These are phyloP conservation scores for Talaromyces liani DNA, from an alignment of 495 filamentous ascomycete genomes.

Conservation along the genomic window DNA sequence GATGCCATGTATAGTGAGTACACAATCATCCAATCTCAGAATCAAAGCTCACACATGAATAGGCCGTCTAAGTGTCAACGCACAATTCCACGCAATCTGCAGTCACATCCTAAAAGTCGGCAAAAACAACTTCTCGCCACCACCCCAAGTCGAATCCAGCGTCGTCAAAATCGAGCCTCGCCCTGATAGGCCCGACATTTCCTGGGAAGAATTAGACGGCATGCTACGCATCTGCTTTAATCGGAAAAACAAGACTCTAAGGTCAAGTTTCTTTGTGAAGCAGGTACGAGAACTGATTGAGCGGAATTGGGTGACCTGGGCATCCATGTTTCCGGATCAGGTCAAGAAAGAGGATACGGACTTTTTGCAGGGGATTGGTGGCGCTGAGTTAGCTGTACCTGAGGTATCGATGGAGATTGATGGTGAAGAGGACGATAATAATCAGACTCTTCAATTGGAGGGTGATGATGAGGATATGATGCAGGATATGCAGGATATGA, in stretches of 20 bases:
- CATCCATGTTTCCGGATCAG: slow-evolving; percentile 10
- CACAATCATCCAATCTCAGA: not conserved
- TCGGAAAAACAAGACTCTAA: slow-evolving; percentile 12
- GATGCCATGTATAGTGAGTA: slow-evolving; percentile 10
- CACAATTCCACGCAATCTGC: slow-evolving; percentile 10
- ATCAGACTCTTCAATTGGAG: not conserved
- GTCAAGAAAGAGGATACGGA: slow-evolving; percentile 7
- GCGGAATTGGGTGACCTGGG: slow-evolving; percentile 12
- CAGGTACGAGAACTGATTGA: slow-evolving; percentile 11
- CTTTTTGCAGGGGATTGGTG: slow-evolving; percentile 4
- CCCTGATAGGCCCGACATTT: slow-evolving; percentile 8
- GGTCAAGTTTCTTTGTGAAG: slow-evolving; percentile 10
- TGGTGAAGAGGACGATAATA: not conserved
- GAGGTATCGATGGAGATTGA: slow-evolving; percentile 3
- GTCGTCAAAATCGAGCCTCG: slow-evolving; percentile 12
- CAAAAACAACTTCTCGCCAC: slow-evolving; percentile 14
- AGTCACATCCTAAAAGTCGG: slow-evolving; percentile 13
- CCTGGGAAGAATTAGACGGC: slow-evolving; percentile 12
- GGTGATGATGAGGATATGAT: slow-evolving; percentile 8
- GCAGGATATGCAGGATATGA: slow-evolving; percentile 10
- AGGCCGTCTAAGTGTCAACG: slow-evolving; percentile 12
- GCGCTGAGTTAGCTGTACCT: not conserved
- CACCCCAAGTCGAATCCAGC: slow-evolving; percentile 12
- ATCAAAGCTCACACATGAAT: not conserved
- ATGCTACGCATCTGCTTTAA: slow-evolving; percentile 12